Percentiles rank a stretch among this genome's conserved stretches.
phyloP scores from a whole-genome alignment of 1,284 basidiomycete species.

The Puccinia novopanici region DNA sequence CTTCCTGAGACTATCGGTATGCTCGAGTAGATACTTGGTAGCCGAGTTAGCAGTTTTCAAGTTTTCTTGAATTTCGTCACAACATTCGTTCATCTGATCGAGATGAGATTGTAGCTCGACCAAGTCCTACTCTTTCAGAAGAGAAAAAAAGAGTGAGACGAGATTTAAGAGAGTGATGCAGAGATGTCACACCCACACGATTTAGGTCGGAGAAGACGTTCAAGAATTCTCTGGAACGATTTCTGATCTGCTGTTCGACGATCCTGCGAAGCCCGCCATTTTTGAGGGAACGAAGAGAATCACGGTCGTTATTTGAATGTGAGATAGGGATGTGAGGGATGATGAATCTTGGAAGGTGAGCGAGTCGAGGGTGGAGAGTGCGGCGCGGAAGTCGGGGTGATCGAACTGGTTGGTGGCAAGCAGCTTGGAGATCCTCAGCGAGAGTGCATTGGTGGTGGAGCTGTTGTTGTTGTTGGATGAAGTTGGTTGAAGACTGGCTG shows the following conservation, averaged over 20 bases:
- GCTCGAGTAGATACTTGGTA: conserved; percentile 79
- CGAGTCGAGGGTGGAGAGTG: conserved; percentile 77
- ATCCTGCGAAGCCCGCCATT: conserved; percentile 33
- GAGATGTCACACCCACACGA: conserved; percentile 55
- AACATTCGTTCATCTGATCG: conserved; percentile 72
- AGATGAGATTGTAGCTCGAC: conserved; percentile 65
- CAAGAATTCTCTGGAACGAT: conserved; percentile 55
- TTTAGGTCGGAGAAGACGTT: conserved; percentile 60
- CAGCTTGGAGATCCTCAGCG: conserved; percentile 82
- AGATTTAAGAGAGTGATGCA: not conserved
- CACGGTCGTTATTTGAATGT: not conserved
- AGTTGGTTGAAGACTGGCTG: not conserved
- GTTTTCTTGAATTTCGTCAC: conserved; percentile 78
- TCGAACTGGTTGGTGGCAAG: conserved; percentile 76
- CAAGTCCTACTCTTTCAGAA: conserved; percentile 64
- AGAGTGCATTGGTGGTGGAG: conserved; percentile 60
- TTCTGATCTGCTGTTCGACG: conserved; percentile 59
- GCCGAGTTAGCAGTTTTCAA: conserved; percentile 74
- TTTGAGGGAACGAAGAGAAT: conserved; percentile 26
- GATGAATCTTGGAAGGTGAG: conserved; percentile 63
- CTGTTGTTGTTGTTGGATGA: not conserved
- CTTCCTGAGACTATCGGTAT: conserved; percentile 76
- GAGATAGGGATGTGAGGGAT: not conserved
- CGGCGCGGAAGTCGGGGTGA: conserved; percentile 75
- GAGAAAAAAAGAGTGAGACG: too few species aligned